These are phyloP conservation scores for Aspergillus neoniger DNA, from an alignment of 2,329 filamentous ascomycete species.

Conservation along the genomic window DNA sequence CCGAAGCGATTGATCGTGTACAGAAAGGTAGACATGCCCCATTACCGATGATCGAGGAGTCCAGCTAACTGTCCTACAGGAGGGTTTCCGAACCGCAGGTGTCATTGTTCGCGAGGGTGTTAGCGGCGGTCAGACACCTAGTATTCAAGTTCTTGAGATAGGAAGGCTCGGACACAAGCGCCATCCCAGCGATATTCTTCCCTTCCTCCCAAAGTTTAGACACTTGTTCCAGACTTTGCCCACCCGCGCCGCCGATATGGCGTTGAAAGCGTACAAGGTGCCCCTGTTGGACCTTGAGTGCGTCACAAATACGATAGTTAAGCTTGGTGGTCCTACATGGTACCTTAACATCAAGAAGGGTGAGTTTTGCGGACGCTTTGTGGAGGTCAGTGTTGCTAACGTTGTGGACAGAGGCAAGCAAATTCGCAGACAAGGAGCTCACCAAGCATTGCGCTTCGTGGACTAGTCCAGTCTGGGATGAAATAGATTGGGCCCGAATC, in stretches of 20 bases:
- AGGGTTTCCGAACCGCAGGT: conserved; percentile 79
- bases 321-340: conserved; percentile 52
- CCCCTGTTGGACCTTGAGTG: conserved; percentile 79
- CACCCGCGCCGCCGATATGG: conserved; percentile 66
- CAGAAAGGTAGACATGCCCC: conserved; percentile 54
- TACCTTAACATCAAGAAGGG: conserved; percentile 54
- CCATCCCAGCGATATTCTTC: conserved; percentile 80
- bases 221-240: conserved; percentile 68
- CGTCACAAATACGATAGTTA: conserved; percentile 69
- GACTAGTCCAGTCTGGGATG: conserved; percentile 75
- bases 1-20: conserved; percentile 79
- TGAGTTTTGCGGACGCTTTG: conserved; percentile 22
- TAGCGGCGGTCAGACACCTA: conserved; percentile 66
- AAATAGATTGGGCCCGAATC: conserved; percentile 78
- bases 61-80: conserved; percentile 47
- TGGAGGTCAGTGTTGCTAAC: conserved; percentile 16
- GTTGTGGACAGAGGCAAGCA: conserved; percentile 50
- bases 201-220: conserved; percentile 74
- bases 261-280: conserved; percentile 68
- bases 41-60: background rate
- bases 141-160: conserved; percentile 77
- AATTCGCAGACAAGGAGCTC: conserved; percentile 68
- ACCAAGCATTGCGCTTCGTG: conserved; percentile 70
- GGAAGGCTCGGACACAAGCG: conserved; percentile 67
- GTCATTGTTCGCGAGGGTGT: conserved; percentile 77